Conservation (phyloP, 768 basidiomycete species). For the Mycena olivaceomarginata region DNA sequence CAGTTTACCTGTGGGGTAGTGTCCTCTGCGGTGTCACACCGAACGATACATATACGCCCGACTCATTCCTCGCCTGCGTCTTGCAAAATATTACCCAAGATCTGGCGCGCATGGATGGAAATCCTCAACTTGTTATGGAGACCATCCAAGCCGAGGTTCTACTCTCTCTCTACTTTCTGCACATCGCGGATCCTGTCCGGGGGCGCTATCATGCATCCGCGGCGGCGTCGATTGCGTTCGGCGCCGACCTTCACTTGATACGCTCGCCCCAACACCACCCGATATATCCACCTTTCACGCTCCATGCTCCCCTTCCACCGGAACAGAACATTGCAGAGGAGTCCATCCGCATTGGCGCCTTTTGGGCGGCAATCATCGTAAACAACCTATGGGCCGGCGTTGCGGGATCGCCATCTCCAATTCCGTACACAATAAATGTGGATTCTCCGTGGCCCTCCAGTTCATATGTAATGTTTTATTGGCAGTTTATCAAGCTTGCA, state of each 20-base stretch:
- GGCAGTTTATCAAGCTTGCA: not conserved
- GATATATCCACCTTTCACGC: conserved; percentile 5
- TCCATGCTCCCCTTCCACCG: not conserved
- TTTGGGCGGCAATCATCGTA: conserved; percentile 32
- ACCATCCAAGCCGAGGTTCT: conserved; percentile 71
- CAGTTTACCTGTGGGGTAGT: conserved; percentile 72
- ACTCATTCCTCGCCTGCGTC: conserved; percentile 1
- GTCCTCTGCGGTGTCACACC: conserved; percentile 64
- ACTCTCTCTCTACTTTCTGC: conserved; percentile 69
- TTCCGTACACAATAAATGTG: not conserved
- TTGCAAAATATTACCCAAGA: conserved; percentile 28
- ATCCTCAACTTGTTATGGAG: conserved; percentile 62
- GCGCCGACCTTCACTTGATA: not conserved
- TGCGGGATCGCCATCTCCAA: conserved; percentile 2
- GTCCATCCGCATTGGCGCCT: conserved; percentile 27
- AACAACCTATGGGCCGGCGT: conserved; percentile 37
- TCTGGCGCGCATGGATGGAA: conserved; percentile 5
- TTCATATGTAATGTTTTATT: conserved; percentile 1
- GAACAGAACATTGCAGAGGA: conserved; percentile 14
- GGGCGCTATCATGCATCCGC: conserved; percentile 66
- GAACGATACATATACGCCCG: conserved; percentile 44
- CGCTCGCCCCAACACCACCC: not conserved
- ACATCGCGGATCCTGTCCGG: conserved; percentile 68
- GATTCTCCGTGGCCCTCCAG: conserved; percentile 34
- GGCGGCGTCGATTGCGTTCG: conserved; percentile 2